These are phyloP conservation scores for Solanum medicagineum DNA, from an alignment of 257 asterid species.

Conservation along the genomic window DNA sequence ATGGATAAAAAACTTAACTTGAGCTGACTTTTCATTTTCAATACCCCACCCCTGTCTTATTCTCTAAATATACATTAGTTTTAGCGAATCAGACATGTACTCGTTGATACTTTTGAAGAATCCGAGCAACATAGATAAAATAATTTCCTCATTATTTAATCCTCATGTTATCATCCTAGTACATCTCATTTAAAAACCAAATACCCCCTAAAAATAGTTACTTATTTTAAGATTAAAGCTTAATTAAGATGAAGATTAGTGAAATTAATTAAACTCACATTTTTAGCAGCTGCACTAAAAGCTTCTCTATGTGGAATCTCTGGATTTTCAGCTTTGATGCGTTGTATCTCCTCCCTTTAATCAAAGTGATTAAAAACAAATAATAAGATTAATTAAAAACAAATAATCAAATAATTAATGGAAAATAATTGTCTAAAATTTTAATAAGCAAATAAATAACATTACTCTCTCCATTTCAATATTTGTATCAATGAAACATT, in stretches of 20 bases:
- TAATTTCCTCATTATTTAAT: neutral
- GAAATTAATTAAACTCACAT: conserved; percentile 22
- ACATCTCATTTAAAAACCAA: neutral
- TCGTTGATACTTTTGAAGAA: too few species aligned
- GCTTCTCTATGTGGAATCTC: conserved; percentile 98
- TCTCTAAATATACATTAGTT: too few species aligned
- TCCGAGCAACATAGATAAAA: neutral
- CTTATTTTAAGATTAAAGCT: too few species aligned
- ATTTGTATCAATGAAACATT: too few species aligned
- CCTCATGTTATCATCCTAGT: neutral
- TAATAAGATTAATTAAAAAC: neutral
- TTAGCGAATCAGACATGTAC: too few species aligned
- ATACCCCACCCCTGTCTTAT: too few species aligned
- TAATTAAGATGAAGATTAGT: neutral
- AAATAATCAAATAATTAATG: neutral
- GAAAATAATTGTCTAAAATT: too few species aligned
- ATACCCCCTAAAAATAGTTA: neutral
- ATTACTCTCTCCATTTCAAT: too few species aligned
- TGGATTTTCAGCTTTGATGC: conserved; percentile 83
- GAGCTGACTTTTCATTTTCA: too few species aligned
- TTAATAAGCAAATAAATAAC: neutral
- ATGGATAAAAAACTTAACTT: too few species aligned
- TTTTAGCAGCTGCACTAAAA: conserved; percentile 95
- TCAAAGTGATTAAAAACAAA: neutral
- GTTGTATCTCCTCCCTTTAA: conserved; percentile 83